phyloP scores from a whole-genome alignment of 2,329 filamentous ascomycete genomes.

The Monascus ruber region DNA sequence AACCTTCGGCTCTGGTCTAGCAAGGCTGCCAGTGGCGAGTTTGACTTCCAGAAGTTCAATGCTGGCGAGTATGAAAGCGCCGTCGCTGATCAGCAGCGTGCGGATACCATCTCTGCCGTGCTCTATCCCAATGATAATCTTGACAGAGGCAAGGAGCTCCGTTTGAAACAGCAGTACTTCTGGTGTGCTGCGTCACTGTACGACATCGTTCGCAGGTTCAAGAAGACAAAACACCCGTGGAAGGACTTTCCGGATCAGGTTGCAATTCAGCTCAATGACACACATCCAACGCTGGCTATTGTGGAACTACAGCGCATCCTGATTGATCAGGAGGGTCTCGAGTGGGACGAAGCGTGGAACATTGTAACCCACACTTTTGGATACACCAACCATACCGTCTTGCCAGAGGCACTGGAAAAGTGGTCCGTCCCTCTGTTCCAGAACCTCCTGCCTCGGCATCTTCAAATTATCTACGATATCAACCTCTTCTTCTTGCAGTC shows the following conservation, averaged over 20 bases:
- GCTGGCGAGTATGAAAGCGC: conserved; percentile 95
- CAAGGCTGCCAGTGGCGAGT: conserved; percentile 93
- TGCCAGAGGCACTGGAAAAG: conserved; percentile 94
- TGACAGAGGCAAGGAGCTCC: conserved; percentile 90
- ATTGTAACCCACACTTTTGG: conserved; percentile 73
- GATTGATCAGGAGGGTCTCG: conserved; percentile 75
- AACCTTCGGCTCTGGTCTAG: conserved; percentile 96
- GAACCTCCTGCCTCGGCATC: conserved; percentile 81
- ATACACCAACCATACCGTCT: conserved; percentile 97
- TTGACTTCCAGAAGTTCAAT: conserved; percentile 99
- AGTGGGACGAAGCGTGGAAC: conserved; percentile 86
- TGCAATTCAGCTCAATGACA: conserved; percentile 96
- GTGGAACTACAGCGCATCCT: conserved; percentile 92
- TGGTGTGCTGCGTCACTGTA: conserved; percentile 96
- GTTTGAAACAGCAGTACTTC: conserved; percentile 98
- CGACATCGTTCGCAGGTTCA: conserved; percentile 95
- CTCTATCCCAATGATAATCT: conserved; percentile 97
- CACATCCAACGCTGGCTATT: conserved; percentile 89
- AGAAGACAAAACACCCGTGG: conserved; percentile 90
- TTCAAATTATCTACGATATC: conserved; percentile 98
- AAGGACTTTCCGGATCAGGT: conserved; percentile 86
- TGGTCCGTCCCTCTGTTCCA: conserved; percentile 92
- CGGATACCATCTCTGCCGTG: conserved; percentile 97
- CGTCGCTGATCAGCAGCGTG: conserved; percentile 92
- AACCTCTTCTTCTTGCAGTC: conserved; percentile 85